Conservation (phyloP, 495 filamentous ascomycete species). For the Aspergillus cavernicola region DNA sequence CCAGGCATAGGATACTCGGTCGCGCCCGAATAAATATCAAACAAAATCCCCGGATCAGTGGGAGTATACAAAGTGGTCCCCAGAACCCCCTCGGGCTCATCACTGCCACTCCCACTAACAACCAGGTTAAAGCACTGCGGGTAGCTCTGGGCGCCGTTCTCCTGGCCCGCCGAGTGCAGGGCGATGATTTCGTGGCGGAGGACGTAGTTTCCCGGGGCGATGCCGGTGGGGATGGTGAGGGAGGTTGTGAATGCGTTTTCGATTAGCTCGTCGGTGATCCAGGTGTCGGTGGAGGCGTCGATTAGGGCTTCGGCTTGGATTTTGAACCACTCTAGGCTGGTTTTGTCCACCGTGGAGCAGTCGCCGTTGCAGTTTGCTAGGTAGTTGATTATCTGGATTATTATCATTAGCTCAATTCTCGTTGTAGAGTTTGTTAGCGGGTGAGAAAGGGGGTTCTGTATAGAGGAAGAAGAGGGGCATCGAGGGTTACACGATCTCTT, state of each 20-base stretch:
- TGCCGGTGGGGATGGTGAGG: constrained; percentile 61
- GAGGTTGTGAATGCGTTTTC: constrained; percentile 63
- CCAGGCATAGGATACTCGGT: constrained; percentile 54
- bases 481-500: too few species aligned
- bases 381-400: constrained; percentile 58
- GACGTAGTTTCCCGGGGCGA: constrained; percentile 70
- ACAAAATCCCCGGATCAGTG: constrained; percentile 59
- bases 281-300: constrained; percentile 50
- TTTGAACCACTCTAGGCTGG: constrained; percentile 69
- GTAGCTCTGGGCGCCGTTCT: constrained; percentile 71
- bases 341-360: constrained; percentile 63
- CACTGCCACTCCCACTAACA: constrained; percentile 60
- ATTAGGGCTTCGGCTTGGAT: constrained; percentile 62
- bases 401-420: background rate
- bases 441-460: background rate
- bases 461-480: too few species aligned
- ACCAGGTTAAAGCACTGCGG: constrained; percentile 77
- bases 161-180: constrained; percentile 58
- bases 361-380: constrained; percentile 69
- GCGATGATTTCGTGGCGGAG: constrained; percentile 79
- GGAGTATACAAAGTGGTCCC: constrained; percentile 62
- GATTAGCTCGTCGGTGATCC: constrained; percentile 66
- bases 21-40: constrained; percentile 59
- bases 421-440: too few species aligned
- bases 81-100: constrained; percentile 51